Percentiles rank a stretch among this genome's conserved stretches.
Evolutionary conservation across 495 filamentous ascomycete species (phyloP).

Genomic region (Penicillium parvum): DNA sequence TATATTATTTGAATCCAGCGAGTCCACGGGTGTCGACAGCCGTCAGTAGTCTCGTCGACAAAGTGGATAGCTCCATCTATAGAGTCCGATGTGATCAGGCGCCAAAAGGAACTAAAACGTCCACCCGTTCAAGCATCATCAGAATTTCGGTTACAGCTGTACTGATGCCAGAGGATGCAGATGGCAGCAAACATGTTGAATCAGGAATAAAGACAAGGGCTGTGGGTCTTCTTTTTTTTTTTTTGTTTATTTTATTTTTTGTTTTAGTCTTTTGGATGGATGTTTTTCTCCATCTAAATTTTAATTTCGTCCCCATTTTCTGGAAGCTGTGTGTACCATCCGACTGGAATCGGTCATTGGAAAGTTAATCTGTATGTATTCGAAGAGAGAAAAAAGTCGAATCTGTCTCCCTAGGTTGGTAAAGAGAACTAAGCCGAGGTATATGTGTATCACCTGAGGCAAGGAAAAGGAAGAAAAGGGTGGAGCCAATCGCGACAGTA

Average conservation of each 20-base stretch:
- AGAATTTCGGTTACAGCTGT: constrained; percentile 44
- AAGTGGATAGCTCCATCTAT: constrained; percentile 39
- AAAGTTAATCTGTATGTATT: constrained; percentile 13
- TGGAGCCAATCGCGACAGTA: constrained; percentile 29
- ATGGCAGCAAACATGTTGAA: constrained; percentile 37
- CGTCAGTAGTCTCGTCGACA: too few species aligned
- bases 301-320: neutral
- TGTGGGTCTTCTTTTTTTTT: constrained; percentile 14
- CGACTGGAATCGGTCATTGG: constrained; percentile 21
- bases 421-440: constrained; percentile 6
- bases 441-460: constrained; percentile 18
- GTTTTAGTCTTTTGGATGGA: constrained; percentile 9
- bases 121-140: constrained; percentile 34
- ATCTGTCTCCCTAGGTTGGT: neutral
- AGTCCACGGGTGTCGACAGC: constrained; percentile 26
- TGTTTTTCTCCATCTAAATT: constrained; percentile 5
- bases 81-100: constrained; percentile 36
- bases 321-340: constrained; percentile 18
- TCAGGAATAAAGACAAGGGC: constrained; percentile 25
- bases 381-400: constrained; percentile 1
- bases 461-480: constrained; percentile 15
- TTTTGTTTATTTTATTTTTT: constrained; percentile 17
- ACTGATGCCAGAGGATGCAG: constrained; percentile 38
- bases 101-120: constrained; percentile 34
- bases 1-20: too few species aligned